phyloP scores from a whole-genome alignment of 2,329 filamentous ascomycete genomes.

The Aureobasidium sp. region DNA sequence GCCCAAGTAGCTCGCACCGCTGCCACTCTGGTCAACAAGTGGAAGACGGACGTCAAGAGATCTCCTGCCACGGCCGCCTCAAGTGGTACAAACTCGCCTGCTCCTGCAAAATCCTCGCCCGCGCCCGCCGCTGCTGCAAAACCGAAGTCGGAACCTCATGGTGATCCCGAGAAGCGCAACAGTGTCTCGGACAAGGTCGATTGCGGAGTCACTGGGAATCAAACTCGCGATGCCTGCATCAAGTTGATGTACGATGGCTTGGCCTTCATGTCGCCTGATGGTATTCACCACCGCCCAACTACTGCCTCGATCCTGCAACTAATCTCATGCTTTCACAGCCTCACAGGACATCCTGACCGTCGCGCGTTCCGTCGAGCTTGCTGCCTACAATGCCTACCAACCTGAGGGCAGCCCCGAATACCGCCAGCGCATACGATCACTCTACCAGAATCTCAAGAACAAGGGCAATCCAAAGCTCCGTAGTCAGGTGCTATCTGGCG shows the following conservation, averaged over 20 bases:
- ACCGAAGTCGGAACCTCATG: constrained; percentile 47
- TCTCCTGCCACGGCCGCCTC: constrained; percentile 28
- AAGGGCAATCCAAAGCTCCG: constrained; percentile 77
- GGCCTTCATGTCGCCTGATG: constrained; percentile 58
- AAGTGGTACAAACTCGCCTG: constrained; percentile 38
- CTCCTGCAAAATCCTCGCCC: constrained; percentile 20
- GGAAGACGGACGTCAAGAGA: constrained; percentile 70
- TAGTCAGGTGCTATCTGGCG: constrained; percentile 64
- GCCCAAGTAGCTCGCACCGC: constrained; percentile 65
- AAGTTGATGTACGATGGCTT: constrained; percentile 92
- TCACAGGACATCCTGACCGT: constrained; percentile 60
- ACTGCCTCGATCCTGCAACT: neutral
- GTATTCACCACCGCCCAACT: constrained; percentile 27
- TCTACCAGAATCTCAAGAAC: constrained; percentile 93
- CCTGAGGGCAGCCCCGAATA: constrained; percentile 68
- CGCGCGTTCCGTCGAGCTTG: constrained; percentile 67
- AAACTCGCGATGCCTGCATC: constrained; percentile 74
- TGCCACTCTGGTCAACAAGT: constrained; percentile 76
- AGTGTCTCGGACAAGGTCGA: constrained; percentile 77
- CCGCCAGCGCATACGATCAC: constrained; percentile 79
- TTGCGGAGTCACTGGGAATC: constrained; percentile 65
- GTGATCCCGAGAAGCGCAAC: constrained; percentile 67
- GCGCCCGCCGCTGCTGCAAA: constrained; percentile 38
- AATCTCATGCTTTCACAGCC: constrained; percentile 24
- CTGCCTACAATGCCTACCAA: constrained; percentile 63